A percentile compares a stretch with the other conserved stretches of the same genome.
Evolutionary conservation across 2,329 filamentous ascomycete species (phyloP).

Genomic region (Leptographium wingfieldii): DNA sequence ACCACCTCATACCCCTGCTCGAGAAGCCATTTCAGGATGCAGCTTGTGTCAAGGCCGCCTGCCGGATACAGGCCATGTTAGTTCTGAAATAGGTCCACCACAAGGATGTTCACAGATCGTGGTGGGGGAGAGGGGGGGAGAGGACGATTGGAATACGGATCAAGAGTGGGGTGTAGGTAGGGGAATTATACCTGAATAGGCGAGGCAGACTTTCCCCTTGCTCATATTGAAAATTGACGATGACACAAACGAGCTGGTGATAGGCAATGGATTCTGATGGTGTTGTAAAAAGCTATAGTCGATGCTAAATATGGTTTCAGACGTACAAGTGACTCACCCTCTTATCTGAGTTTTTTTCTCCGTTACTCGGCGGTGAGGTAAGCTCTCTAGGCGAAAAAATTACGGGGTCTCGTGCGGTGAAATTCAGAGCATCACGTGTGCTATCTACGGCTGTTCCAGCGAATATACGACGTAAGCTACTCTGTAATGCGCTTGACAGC

Average conservation of each 20-base stretch:
- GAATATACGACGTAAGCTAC: too few relatives aligned
- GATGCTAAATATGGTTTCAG: neutral
- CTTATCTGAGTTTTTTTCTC: conserved; percentile 6
- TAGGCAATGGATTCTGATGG: neutral
- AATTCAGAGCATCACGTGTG: neutral
- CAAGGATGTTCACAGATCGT: neutral
- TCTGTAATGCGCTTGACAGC: too few relatives aligned
- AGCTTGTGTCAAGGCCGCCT: conserved; percentile 14
- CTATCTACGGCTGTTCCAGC: too few relatives aligned
- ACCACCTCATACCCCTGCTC: conserved; percentile 50
- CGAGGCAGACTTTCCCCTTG: conserved; percentile 21
- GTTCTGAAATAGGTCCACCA: conserved; percentile 4
- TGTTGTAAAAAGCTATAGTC: neutral
- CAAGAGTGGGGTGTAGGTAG: neutral
- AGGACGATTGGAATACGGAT: neutral
- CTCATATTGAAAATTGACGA: conserved; percentile 14
- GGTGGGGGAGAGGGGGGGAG: neutral
- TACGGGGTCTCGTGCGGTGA: neutral
- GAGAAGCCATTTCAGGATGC: conserved; percentile 15
- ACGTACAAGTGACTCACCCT: neutral
- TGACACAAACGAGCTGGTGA: neutral
- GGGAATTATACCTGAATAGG: conserved; percentile 14
- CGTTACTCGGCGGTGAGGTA: conserved; percentile 2
- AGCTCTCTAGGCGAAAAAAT: neutral
- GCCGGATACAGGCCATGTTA: conserved; percentile 8